Evolutionary conservation across 2,329 filamentous ascomycete genomes (phyloP), one percentile per base, ranked within the genome.

Genomic region (Graphiopsis chlorocephala): DNA sequence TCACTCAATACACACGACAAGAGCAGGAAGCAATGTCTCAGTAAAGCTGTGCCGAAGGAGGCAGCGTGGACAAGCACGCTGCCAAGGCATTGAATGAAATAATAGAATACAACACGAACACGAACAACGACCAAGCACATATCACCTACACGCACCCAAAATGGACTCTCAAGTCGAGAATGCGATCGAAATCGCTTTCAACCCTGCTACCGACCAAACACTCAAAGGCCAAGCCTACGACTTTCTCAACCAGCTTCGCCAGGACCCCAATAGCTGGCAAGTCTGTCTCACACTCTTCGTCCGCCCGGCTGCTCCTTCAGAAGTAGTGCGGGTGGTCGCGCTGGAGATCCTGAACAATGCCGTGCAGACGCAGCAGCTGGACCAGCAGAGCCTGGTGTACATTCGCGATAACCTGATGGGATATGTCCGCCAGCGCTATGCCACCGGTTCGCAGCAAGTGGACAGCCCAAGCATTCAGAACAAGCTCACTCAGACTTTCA

Each of bases 401-500:
- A 86, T 98, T 72, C 93, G 91, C 77, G 88, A 95, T 71, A 90
- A 87, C 52, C 82, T 99, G 69, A 83, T 97, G 80, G 85, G 87
- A 71, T 97, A 98, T 78, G 85, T 95, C 66, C 87, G 87, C 69
- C 86, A 89, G 72, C 87, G 85, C 57, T 98, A 97, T 77, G 85
- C 87, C 61, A 81, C 84, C 45, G 78, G 79, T 25, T 75, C 75
- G 11, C 72, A 68, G 33, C 83, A 85, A 63, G 80, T 88, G 68
- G 95, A 99, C 76, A 86, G 89, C 10, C 77, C 87, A 26, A 86
- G 86, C 69, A 89, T 99, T 50, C 94, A 98, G 79, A 99, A 98
- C 81, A 99, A 99, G 80, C 87, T 99, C 70, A 93, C 94, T 53
- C 95, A 99, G 80, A 97, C 93, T 14, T 82, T 99, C 72, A 99